phyloP scores from a whole-genome alignment of 1,284 basidiomycete species.

The Puccinia novopanici region DNA sequence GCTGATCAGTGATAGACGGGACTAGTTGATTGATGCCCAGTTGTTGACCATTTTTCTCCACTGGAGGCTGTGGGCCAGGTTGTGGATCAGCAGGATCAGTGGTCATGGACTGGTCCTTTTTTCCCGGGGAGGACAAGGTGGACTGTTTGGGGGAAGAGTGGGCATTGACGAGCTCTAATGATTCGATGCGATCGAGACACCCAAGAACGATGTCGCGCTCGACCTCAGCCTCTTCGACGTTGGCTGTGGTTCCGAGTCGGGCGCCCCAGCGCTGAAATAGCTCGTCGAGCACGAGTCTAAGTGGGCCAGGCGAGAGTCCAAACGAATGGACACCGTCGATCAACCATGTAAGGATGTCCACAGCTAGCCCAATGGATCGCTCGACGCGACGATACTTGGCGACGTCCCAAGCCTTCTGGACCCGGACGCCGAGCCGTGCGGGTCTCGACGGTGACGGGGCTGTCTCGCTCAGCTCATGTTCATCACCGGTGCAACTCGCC shows the following conservation, averaged over 20 bases:
- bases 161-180: neutral
- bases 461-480: neutral
- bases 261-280: conserved; percentile 20
- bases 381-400: conserved; percentile 24
- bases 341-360: conserved; percentile 38
- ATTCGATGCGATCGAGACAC: conserved; percentile 19
- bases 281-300: conserved; percentile 8
- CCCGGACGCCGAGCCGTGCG: neutral
- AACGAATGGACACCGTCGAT: neutral
- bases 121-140: too few species aligned
- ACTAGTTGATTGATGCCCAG: neutral
- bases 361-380: conserved; percentile 14
- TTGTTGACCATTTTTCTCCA: neutral
- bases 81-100: too few species aligned
- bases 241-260: neutral
- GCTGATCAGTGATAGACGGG: neutral
- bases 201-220: conserved; percentile 33
- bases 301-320: neutral
- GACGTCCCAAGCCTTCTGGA: conserved; percentile 23
- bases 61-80: too few species aligned
- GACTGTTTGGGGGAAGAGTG: neutral
- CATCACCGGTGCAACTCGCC: neutral
- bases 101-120: too few species aligned
- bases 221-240: conserved; percentile 33
- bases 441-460: neutral